Evolutionary conservation across 495 filamentous ascomycete genomes (phyloP), one percentile per base, ranked within the genome.

Genomic region (Emericellopsis terricola): DNA sequence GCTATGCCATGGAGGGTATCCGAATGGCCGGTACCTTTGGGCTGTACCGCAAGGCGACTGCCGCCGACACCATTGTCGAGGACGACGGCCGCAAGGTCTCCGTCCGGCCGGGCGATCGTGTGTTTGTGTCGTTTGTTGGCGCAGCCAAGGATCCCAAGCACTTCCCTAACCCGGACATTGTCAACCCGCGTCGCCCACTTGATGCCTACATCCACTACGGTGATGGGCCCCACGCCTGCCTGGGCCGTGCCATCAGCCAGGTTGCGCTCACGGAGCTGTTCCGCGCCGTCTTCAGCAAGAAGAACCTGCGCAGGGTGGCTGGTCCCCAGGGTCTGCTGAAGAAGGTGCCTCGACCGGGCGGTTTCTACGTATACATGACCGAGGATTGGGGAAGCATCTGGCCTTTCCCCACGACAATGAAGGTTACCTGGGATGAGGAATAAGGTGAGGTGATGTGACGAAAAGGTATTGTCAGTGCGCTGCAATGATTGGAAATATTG

Each of bases 241-340:
- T 81, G 15, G 78, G 74, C 18, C 54, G 58, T 34, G 67, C 78
- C 24, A 59, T 67, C 17, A 71, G 64, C 47, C 62, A 72, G 31
- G 59, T 71, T 4, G 76, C 75, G 10, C 53, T 84, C 29, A 66
- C 67, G 15, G 61, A 76, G 30, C 79, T 82, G 73, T 64, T 68
- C 46, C 69, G 74, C 30, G 76, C 70, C 30, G 56, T 77, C 26
- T 68, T 82, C 41, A 68, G 68, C 19, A 49, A 76, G 29, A 65
- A 56, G 32, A 64, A 61, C n/a, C 50, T 89, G n/a, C 62, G 75
- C n/a, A 66, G 73, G 36, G 79, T 74, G 0, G 53, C 68, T 0
- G 81, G 81, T 2, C 57, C 63, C 1, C 69, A 77, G 54, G 82
- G 83, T 1, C 51, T 74, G 44, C 50, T 91, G 31, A 85, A 86